phyloP scores from a whole-genome alignment of 2,329 filamentous ascomycete species.

The Alternaria brassicae region DNA sequence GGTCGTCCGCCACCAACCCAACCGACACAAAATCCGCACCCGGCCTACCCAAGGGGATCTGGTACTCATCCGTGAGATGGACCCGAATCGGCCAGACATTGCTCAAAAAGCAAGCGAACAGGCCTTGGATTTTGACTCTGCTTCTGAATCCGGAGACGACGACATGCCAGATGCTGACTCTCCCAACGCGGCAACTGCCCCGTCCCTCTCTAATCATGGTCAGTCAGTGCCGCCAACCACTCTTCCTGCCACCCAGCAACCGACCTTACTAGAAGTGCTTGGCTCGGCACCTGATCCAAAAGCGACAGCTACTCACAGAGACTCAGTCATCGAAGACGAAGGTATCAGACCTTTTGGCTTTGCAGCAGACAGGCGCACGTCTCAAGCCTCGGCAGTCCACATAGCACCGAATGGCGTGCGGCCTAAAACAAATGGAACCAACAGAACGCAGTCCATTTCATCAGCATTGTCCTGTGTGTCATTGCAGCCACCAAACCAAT shows the following conservation, averaged over 20 bases:
- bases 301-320: constrained; percentile 23
- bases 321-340: constrained; percentile 28
- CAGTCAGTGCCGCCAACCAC: constrained; percentile 13
- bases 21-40: constrained; percentile 56
- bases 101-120: constrained; percentile 63
- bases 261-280: constrained; percentile 28
- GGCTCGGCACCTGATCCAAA: constrained; percentile 15
- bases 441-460: constrained; percentile 9
- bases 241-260: constrained; percentile 21
- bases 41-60: constrained; percentile 66
- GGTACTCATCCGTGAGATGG: constrained; percentile 71
- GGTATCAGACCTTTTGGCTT: constrained; percentile 10
- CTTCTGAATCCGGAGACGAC: constrained; percentile 56
- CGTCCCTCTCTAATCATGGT: constrained; percentile 3
- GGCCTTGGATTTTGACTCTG: constrained; percentile 57
- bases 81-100: constrained; percentile 70
- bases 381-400: constrained; percentile 13
- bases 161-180: constrained; percentile 33
- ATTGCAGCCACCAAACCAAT: constrained; percentile 22
- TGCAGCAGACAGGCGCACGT: constrained; percentile 20
- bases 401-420: constrained; percentile 15
- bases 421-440: constrained; percentile 8
- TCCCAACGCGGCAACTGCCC: constrained; percentile 15
- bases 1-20: constrained; percentile 23
- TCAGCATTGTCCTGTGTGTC: constrained; percentile 18